phyloP scores from a whole-genome alignment of 148 eudicot species.

The Cornus suecica region DNA sequence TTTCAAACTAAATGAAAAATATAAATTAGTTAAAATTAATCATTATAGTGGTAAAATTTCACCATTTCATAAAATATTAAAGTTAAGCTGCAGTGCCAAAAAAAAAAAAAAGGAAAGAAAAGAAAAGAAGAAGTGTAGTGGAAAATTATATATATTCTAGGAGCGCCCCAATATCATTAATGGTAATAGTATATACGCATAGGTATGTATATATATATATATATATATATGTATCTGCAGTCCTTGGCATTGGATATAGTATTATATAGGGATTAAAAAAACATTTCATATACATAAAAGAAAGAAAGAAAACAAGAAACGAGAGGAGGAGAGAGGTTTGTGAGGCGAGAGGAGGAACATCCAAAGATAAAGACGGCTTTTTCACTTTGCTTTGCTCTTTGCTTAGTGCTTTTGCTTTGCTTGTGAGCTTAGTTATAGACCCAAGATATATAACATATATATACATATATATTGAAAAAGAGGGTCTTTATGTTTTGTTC shows the following conservation, averaged over 20 bases:
- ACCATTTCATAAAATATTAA: too few species aligned
- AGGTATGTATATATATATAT: too few species aligned
- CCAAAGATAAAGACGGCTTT: slow-evolving; percentile 20
- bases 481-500: neutral
- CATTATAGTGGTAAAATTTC: too few species aligned
- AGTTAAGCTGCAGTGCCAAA: too few species aligned
- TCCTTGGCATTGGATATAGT: too few species aligned
- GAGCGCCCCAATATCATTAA: too few species aligned
- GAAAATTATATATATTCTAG: too few species aligned
- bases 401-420: slow-evolving; percentile 14
- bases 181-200: neutral
- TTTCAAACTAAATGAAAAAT: too few species aligned
- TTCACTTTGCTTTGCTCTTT: slow-evolving; percentile 10
- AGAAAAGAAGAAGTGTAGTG: too few species aligned
- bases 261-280: neutral
- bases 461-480: too few species aligned
- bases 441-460: neutral
- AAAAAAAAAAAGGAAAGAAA: too few species aligned
- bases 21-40: too few species aligned
- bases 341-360: neutral
- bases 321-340: slow-evolving; percentile 1
- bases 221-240: neutral
- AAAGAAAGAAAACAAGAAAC: slow-evolving; percentile 9
- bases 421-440: slow-evolving; percentile 20
- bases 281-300: neutral